These are phyloP conservation scores for Eimeria brunetti DNA, from an alignment of 169 alveolate species.

Conservation along the genomic window DNA sequence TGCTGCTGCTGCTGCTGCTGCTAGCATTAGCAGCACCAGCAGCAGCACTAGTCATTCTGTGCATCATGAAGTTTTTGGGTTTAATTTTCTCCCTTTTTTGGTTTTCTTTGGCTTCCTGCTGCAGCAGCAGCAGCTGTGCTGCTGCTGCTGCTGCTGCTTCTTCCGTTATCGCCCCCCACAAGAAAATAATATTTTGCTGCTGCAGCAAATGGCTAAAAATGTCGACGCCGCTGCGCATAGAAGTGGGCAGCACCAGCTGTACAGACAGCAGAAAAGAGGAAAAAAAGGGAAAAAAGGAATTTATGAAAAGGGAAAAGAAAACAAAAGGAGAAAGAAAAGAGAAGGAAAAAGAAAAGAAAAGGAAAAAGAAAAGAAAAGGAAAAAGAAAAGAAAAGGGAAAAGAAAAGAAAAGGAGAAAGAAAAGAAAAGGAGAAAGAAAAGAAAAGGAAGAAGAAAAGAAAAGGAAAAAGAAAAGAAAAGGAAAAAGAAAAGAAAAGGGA, in stretches of 20 bases:
- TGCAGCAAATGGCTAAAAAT: slow-evolving; percentile 30
- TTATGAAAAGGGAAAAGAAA: too few species aligned
- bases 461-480: too few species aligned
- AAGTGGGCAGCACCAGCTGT: slow-evolving; percentile 30
- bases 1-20: not conserved
- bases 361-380: too few species aligned
- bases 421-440: not conserved
- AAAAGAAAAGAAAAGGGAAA: not conserved
- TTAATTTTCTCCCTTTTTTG: not conserved
- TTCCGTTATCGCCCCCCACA: slow-evolving; percentile 36
- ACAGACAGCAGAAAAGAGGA: not conserved
- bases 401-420: not conserved
- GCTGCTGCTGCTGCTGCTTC: slow-evolving; percentile 15
- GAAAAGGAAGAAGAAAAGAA: not conserved
- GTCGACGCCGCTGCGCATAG: slow-evolving; percentile 32
- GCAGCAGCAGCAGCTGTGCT: slow-evolving; percentile 43
- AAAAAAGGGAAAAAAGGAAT: not conserved
- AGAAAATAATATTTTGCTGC: not conserved
- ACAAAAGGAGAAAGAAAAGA: too few species aligned
- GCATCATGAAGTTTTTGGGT: not conserved
- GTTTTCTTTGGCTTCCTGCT: not conserved
- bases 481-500: too few species aligned
- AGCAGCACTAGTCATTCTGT: too few species aligned
- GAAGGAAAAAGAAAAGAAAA: too few species aligned
- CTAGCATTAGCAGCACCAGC: not conserved